Base-by-base conservation (phyloP, 805 yeast species). In the Helenozyma rhizophorensis region DNA sequence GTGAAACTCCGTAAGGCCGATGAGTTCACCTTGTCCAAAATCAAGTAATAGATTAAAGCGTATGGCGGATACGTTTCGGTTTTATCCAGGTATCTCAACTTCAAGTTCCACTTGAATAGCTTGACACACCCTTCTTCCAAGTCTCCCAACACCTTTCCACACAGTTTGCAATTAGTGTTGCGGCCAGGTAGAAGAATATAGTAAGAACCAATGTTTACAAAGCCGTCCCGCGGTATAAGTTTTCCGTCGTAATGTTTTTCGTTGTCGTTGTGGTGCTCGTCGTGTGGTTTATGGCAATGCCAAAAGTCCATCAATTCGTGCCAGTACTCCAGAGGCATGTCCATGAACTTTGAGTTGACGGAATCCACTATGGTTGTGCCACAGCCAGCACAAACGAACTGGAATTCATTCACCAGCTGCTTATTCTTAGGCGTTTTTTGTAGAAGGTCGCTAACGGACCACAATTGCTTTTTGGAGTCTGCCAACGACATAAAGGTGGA, bases 291-390 rank as follows among this genome's bases (percentile, higher is more conserved):
- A 51, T 90, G 97, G 53, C 98, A 90, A 54, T 90, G 97, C 98
- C 98, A 90, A 44, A 83, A 83, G 37, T 90, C 97, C 95, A 90
- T 83, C 72, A 93, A 63, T 53, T 90, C 98, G 10, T 82, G 77
- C 98, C 98, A 90, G 30, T 76, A 65, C 50, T 88, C 97, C 1
- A 95, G 83, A 0, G 98, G 98, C 79, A 90, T 74, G 23, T 84
- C 84, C 33, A 59, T 50, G 27, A 77, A 58, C 10, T 51, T 56
- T 3, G 66, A 51, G 1, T 52, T 30, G 0, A 25, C n/a, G 0
- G 73, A 62, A 31, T 57, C 51, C 2, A 69, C 36, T 1, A 70
- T 14, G 0, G 14, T 23, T 0, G n/a, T 1, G 1, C 40, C 37
- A 39, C 79, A 74, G 0, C 37, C 2, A 0, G 15, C 14, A 39